phyloP scores from a whole-genome alignment of 805 yeast genomes.

The Torulaspora franciscae region DNA sequence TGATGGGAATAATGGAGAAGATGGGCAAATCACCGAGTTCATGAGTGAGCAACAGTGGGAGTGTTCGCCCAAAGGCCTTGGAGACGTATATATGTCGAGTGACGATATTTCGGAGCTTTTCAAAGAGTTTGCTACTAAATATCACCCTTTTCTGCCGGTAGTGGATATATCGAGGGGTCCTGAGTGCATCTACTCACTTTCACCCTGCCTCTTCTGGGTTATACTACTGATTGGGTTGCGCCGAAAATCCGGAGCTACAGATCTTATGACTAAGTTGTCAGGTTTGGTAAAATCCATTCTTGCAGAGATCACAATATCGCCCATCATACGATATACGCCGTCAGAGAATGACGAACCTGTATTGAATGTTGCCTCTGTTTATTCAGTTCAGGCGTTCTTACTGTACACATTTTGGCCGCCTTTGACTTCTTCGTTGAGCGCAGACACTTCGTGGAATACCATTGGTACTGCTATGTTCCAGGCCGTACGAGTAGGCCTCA shows the following conservation, averaged over 20 bases:
- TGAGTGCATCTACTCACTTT: slow-evolving; percentile 67
- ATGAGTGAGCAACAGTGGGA: slow-evolving; percentile 38
- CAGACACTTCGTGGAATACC: slow-evolving; percentile 94
- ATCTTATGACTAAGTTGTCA: slow-evolving; percentile 56
- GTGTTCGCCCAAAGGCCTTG: slow-evolving; percentile 68
- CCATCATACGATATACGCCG: slow-evolving; percentile 79
- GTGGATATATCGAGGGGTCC: slow-evolving; percentile 81
- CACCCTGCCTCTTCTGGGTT: slow-evolving; percentile 93
- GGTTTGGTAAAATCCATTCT: slow-evolving; percentile 68
- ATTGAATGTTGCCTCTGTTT: slow-evolving; percentile 83
- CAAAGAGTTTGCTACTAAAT: slow-evolving; percentile 64
- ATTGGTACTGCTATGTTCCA: slow-evolving; percentile 90
- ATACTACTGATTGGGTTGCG: slow-evolving; percentile 81
- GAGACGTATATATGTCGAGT: slow-evolving; percentile 57
- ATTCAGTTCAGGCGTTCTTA: slow-evolving; percentile 88
- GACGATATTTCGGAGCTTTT: slow-evolving; percentile 56
- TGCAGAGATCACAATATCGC: slow-evolving; percentile 85
- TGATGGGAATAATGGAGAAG: background rate
- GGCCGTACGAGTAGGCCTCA: slow-evolving; percentile 87
- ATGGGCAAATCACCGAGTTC: background rate
- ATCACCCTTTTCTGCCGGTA: slow-evolving; percentile 83
- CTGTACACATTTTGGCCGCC: slow-evolving; percentile 95
- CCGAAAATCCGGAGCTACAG: slow-evolving; percentile 41
- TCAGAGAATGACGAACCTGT: slow-evolving; percentile 75
- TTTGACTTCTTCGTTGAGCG: slow-evolving; percentile 85